These are phyloP conservation scores for Eutypella sp. DNA, from an alignment of 2,329 filamentous ascomycete genomes.

Conservation along the genomic window DNA sequence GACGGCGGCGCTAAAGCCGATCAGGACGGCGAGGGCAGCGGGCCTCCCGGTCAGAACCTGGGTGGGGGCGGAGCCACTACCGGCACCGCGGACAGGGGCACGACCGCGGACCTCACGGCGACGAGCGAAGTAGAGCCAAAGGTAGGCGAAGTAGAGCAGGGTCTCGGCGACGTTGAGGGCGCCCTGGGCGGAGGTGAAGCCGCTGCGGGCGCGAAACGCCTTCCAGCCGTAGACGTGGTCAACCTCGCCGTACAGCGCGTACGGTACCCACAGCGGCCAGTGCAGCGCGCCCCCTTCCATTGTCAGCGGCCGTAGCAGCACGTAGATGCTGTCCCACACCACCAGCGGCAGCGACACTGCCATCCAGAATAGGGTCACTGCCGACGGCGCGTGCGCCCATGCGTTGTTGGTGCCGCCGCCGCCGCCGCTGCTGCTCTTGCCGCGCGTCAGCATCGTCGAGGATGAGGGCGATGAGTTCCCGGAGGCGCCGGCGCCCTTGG, in stretches of 20 bases:
- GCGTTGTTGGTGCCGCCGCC: neutral
- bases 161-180: constrained; percentile 66
- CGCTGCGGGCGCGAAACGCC: constrained; percentile 60
- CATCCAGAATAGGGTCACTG: constrained; percentile 61
- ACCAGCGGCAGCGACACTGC: constrained; percentile 71
- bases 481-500: constrained; percentile 6
- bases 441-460: neutral
- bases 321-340: constrained; percentile 74
- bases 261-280: constrained; percentile 68
- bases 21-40: constrained; percentile 40
- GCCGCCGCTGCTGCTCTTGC: neutral
- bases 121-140: constrained; percentile 30
- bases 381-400: constrained; percentile 44
- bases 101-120: constrained; percentile 5
- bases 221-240: constrained; percentile 80
- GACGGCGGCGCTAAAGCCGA: constrained; percentile 49
- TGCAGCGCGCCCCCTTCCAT: constrained; percentile 76
- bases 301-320: constrained; percentile 72
- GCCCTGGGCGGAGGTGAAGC: constrained; percentile 75
- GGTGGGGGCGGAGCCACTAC: constrained; percentile 1
- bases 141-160: constrained; percentile 56
- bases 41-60: constrained; percentile 35
- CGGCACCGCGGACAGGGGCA: constrained; percentile 11
- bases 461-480: neutral
- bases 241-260: constrained; percentile 72